phyloP scores from a whole-genome alignment of 345 rosid species.

The Lepidium didymum region DNA sequence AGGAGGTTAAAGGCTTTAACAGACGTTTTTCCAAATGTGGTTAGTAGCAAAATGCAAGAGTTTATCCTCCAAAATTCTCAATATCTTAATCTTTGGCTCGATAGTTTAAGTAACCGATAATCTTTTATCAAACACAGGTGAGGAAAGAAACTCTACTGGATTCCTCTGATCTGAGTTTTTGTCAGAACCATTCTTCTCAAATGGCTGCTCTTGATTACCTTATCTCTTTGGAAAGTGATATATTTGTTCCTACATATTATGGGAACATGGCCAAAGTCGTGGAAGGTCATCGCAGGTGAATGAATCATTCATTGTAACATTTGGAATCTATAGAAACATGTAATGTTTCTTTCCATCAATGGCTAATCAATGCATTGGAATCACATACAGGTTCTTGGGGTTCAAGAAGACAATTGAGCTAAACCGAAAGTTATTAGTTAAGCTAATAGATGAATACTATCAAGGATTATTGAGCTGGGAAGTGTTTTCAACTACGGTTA shows the following conservation, averaged over 20 bases:
- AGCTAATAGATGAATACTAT: slow-evolving; percentile 67
- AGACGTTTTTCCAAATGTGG: slow-evolving; percentile 64
- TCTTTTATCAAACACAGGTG: slow-evolving; percentile 39
- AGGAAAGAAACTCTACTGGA: slow-evolving; percentile 72
- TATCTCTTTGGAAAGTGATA: slow-evolving; percentile 87
- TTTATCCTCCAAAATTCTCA: not conserved
- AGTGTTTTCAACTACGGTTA: slow-evolving; percentile 68
- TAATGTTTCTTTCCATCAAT: not conserved
- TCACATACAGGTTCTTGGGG: slow-evolving; percentile 63
- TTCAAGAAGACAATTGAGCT: slow-evolving; percentile 79
- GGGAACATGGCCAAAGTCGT: slow-evolving; percentile 99
- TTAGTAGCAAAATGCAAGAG: slow-evolving; percentile 30
- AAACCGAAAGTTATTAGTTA: slow-evolving; percentile 70
- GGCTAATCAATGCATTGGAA: not conserved
- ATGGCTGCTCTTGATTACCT: slow-evolving; percentile 97
- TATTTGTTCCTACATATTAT: slow-evolving; percentile 89
- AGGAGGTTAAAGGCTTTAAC: slow-evolving; percentile 68
- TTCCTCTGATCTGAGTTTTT: slow-evolving; percentile 62
- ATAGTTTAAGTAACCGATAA: not conserved
- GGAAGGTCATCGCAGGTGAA: slow-evolving; percentile 96
- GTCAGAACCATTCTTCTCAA: slow-evolving; percentile 79
- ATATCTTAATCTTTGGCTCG: not conserved
- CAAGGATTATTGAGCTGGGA: slow-evolving; percentile 66
- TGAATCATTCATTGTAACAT: not conserved
- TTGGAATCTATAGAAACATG: not conserved